phyloP scores from a whole-genome alignment of 352 stramenopile genomes.

The Phytophthora litchii region DNA sequence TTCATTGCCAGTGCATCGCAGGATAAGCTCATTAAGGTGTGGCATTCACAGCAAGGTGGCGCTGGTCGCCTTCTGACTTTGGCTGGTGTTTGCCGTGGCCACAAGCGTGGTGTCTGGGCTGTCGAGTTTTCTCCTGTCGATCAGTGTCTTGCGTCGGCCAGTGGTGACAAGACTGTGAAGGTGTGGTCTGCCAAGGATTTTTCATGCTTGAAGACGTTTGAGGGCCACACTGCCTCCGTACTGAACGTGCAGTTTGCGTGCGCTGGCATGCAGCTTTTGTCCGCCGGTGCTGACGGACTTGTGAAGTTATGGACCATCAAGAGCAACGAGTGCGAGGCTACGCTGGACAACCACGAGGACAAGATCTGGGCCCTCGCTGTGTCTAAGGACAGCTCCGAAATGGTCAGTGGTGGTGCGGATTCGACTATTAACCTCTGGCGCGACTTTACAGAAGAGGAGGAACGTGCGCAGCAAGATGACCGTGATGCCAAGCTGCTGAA shows the following conservation, averaged over 20 bases:
- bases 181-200: constrained; percentile 97
- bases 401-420: constrained; percentile 95
- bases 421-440: constrained; percentile 95
- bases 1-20: constrained; percentile 97
- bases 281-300: constrained; percentile 95
- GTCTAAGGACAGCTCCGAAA: constrained; percentile 86
- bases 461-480: constrained; percentile 79
- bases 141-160: constrained; percentile 94
- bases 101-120: constrained; percentile 98
- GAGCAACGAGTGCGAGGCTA: constrained; percentile 97
- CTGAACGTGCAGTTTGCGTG: constrained; percentile 91
- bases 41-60: constrained; percentile 76
- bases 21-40: constrained; percentile 99
- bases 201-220: constrained; percentile 97
- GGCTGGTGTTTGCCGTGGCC: constrained; percentile 93
- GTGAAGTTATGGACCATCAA: constrained; percentile 99
- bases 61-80: constrained; percentile 81
- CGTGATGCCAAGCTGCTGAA: constrained; percentile 93
- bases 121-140: constrained; percentile 97
- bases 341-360: constrained; percentile 96
- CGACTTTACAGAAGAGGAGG: constrained; percentile 94
- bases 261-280: constrained; percentile 94
- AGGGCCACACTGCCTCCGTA: constrained; percentile 92
- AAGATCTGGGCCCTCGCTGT: constrained; percentile 97
- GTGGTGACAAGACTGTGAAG: constrained; percentile 97